Conservation (phyloP, 129 eudicot species). For the sunflower (Helianthus annuus) region HanXRQr2.0-SUNRISE NC_035447.2:139934157-139934656, state of each 20-base stretch:
- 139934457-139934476: constrained; percentile 78
- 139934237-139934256: neutral
- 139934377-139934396: constrained; percentile 46
- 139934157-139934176: no score
- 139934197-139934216: no score
- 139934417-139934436: constrained; percentile 56
- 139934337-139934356: constrained; percentile 62
- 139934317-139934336: constrained; percentile 36
- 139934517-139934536: constrained; percentile 89
- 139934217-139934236: constrained; percentile 1
- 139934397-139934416: constrained; percentile 54
- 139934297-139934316: neutral
- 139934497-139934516: constrained; percentile 95
- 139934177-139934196: no score
- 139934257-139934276: neutral
- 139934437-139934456: constrained; percentile 80
- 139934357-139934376: constrained; percentile 42
- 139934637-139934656: no score
- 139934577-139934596: neutral
- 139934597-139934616: no score
- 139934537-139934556: neutral
- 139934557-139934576: neutral
- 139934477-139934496: constrained; percentile 56
- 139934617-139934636: no score
- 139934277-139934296: neutral